Evolutionary conservation across 805 yeast species (phyloP).

Genomic region (Lachancea meyersii): DNA sequence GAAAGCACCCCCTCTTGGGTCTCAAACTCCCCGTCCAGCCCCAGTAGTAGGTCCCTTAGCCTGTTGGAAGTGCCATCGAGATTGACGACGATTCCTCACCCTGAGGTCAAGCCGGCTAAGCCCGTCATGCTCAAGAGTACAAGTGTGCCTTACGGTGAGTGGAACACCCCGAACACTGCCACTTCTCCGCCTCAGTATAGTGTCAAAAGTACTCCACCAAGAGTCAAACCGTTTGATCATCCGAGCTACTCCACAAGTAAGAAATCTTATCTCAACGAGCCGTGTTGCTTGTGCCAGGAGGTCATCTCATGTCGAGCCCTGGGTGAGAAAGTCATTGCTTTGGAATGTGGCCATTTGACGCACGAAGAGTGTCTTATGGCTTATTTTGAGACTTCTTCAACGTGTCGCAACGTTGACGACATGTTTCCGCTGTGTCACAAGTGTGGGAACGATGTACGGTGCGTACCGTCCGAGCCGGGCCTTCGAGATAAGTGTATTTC

Average conservation of each 20-base stretch:
- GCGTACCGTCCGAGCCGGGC: constrained; percentile 27
- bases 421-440: constrained; percentile 26
- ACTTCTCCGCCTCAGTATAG: neutral
- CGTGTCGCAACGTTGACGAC: constrained; percentile 15
- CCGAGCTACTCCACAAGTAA: constrained; percentile 12
- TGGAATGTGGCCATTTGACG: constrained; percentile 48
- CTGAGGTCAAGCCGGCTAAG: constrained; percentile 7
- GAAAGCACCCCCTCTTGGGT: neutral
- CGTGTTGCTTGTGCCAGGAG: constrained; percentile 45
- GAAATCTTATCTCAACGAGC: constrained; percentile 24
- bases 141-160: neutral
- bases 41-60: constrained; percentile 4
- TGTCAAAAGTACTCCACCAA: constrained; percentile 12
- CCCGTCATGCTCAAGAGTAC: neutral
- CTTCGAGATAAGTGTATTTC: constrained; percentile 27
- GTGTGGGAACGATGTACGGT: constrained; percentile 19
- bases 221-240: constrained; percentile 15
- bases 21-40: neutral
- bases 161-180: neutral
- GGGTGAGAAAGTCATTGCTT: constrained; percentile 41
- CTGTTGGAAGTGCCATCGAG: constrained; percentile 16
- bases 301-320: constrained; percentile 40
- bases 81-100: constrained; percentile 28
- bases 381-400: constrained; percentile 27
- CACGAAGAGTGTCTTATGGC: constrained; percentile 55